phyloP scores from a whole-genome alignment of 2,329 filamentous ascomycete genomes.

The Stachybotrys echinatus region DNA sequence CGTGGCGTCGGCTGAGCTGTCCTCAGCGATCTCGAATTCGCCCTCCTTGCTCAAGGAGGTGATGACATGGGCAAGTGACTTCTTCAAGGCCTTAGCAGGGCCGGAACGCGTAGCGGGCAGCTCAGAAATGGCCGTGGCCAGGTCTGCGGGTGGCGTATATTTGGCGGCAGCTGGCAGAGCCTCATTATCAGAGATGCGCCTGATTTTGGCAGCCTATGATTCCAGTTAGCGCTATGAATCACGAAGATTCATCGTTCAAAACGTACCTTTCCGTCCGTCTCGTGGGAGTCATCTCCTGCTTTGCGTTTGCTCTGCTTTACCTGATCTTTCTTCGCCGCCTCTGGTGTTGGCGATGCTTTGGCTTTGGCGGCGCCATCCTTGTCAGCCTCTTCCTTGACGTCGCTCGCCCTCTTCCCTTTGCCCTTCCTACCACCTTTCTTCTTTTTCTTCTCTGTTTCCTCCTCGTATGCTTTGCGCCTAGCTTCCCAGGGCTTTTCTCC shows the following conservation, averaged over 20 bases:
- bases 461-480: constrained; percentile 56
- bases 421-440: constrained; percentile 58
- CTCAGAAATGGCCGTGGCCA: constrained; percentile 44
- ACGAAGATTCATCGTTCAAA: neutral
- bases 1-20: constrained; percentile 56
- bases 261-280: constrained; percentile 45
- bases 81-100: constrained; percentile 65
- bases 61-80: constrained; percentile 62
- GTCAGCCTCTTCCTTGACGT: constrained; percentile 56
- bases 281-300: constrained; percentile 49
- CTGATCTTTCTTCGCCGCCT: constrained; percentile 45
- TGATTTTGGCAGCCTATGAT: constrained; percentile 36
- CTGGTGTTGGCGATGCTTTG: constrained; percentile 34
- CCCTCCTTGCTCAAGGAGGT: constrained; percentile 61
- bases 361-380: constrained; percentile 26
- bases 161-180: constrained; percentile 25
- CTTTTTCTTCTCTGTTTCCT: constrained; percentile 54
- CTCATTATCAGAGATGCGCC: constrained; percentile 50
- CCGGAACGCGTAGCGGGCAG: constrained; percentile 61
- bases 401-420: constrained; percentile 61
- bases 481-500: constrained; percentile 87
- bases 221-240: neutral
- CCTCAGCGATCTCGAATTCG: constrained; percentile 57
- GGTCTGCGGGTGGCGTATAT: constrained; percentile 46
- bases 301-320: constrained; percentile 51